Evolutionary conservation across 2,329 filamentous ascomycete species (phyloP), one percentile per base, ranked within the genome.

Genomic region (Byssothecium circinans): DNA sequence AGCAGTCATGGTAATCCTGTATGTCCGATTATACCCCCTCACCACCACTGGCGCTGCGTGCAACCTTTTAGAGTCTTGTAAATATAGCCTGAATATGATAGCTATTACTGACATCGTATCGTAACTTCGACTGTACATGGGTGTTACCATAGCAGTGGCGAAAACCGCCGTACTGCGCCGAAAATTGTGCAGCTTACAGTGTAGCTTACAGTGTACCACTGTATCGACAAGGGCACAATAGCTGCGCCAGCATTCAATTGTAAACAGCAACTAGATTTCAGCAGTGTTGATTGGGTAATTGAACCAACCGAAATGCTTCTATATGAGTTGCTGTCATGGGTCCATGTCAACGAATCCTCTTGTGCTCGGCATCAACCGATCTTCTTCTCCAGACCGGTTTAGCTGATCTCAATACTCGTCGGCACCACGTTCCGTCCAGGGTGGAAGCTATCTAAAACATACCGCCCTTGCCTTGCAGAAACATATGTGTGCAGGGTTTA

Each of bases 181-280:
- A 15, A 18, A 18, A 19, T 20, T 3, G n/a, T 3, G 6, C 19
- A 15, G 33, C 8, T 5, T 36, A 36, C 15, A 36, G 15, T 7
- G 8, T 36, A 14, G 8, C n/a, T n/a, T n/a, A n/a, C n/a, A n/a
- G n/a, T n/a, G n/a, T n/a, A n/a, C n/a, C 19, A 18, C 19, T 36
- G 17, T 22, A 38, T 22, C 18, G 35, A 36, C 19, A 22, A 8
- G 35, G 6, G 11, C 38, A 15, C 32, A 37, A 35, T 19, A 36
- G 32, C 12, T 29, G 36, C 6, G 32, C 14, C 10, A 32, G 8
- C 14, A 36, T 42, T 52, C 52, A 54, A 52, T 52, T 35, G 32
- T 27, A 52, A 34, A 51, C 51, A 41, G 5, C 18, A 22, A 23
- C 5, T 46, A 19, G 43, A 23, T 12, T 32, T 32, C 33, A 14